Percentiles rank a stretch among this genome's conserved stretches.
phyloP scores from a whole-genome alignment of 1,284 basidiomycete species.

The Trametes pubescens region DNA sequence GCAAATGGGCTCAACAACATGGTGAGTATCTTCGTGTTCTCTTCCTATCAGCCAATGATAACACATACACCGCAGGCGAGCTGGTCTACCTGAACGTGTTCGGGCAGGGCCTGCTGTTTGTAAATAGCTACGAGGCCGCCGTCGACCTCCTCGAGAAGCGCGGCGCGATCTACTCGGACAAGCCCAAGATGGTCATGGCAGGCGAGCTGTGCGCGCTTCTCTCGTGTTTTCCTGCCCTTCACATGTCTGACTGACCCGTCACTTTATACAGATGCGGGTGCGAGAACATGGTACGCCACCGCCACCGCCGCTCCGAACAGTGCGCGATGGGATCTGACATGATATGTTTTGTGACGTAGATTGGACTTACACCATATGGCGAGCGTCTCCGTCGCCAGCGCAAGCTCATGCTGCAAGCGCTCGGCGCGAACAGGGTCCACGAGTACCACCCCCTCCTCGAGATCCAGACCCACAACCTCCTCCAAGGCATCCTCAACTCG shows the following conservation, averaged over 20 bases:
- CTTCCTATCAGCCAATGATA: not conserved
- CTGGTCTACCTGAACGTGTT: slow-evolving; percentile 73
- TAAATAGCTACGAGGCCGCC: slow-evolving; percentile 65
- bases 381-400: slow-evolving; percentile 70
- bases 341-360: slow-evolving; percentile 45
- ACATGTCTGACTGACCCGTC: slow-evolving; percentile 19
- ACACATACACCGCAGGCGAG: slow-evolving; percentile 53
- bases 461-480: slow-evolving; percentile 52
- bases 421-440: slow-evolving; percentile 59
- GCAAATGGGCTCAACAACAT: slow-evolving; percentile 43
- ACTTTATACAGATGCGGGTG: slow-evolving; percentile 62
- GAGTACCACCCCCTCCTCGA: slow-evolving; percentile 66
- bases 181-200: slow-evolving; percentile 70
- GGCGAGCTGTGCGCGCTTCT: slow-evolving; percentile 52
- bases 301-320: slow-evolving; percentile 11
- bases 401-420: slow-evolving; percentile 68
- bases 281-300: slow-evolving; percentile 65
- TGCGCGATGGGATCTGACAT: slow-evolving; percentile 14
- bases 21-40: slow-evolving; percentile 32
- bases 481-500: slow-evolving; percentile 42
- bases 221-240: slow-evolving; percentile 13
- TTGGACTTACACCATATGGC: slow-evolving; percentile 73
- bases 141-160: slow-evolving; percentile 72
- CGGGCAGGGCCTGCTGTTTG: slow-evolving; percentile 69
- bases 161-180: slow-evolving; percentile 76